Evolutionary conservation across 2,329 filamentous ascomycete species (phyloP), one percentile per base, ranked within the genome.

Genomic region (Lizonia empirigonia): DNA sequence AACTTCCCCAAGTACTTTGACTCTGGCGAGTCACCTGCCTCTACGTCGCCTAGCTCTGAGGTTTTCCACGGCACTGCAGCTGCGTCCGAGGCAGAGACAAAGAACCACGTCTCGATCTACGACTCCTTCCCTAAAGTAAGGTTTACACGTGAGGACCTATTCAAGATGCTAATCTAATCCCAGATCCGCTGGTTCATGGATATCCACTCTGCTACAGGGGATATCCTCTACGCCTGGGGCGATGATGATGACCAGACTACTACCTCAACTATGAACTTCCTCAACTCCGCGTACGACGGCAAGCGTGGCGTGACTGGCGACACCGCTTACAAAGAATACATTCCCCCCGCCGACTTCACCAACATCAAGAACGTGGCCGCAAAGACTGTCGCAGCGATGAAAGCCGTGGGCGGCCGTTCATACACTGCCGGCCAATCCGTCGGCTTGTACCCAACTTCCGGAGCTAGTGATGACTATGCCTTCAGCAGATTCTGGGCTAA

Each of bases 171-270:
- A 5, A 52, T 16, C 1, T 10, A 5, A 2, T 2, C 7, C 4
- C 20, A 52, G 35, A 69, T 85, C 36, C 74, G 78, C 22, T 85
- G 82, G 81, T 83, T 82, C 64, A 70, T 84, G 52, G 83, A 85
- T 56, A 74, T 85, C 35, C 83, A 85, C 74, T 83, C 81, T 1
- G 80, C 75, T 22, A 74, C 76, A 0, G 80, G 79, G 2, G 72
- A 78, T 24, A 72, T 85, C 15, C 68, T 85, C 12, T 84, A 84
- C 68, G 76, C 73, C 46, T 85, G 82, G 82, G 82, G 82, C 18
- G 79, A 81, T 55, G 82, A 85, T 56, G 74, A 79, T 37, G 72
- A 78, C 49, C 82, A 85, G 67, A 70, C 69, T 42, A 73, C 66
- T 0, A 74, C 76, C 36, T 62, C 76, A 0, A 60, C 59, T 39